Conservation (phyloP, 2,329 filamentous ascomycete genomes). For the Colletotrichum abscissum region DNA sequence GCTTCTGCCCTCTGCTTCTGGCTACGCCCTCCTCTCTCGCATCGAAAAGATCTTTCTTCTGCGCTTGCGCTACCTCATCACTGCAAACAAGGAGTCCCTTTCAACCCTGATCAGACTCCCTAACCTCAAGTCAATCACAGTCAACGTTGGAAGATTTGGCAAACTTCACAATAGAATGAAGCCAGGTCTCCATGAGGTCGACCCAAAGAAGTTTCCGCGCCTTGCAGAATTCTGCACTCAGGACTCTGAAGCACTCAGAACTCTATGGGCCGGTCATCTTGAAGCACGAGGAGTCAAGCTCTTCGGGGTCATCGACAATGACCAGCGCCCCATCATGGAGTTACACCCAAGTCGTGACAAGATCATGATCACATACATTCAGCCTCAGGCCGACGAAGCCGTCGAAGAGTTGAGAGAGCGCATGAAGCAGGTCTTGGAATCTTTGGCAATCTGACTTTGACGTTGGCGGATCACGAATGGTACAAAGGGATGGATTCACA, state of each 20-base stretch:
- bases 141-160: neutral
- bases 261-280: neutral
- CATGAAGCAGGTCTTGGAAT: neutral
- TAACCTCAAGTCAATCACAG: neutral
- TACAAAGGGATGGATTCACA: neutral
- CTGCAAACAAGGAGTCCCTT: neutral
- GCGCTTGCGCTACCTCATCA: neutral
- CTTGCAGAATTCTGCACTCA: neutral
- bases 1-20: neutral
- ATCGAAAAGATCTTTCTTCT: neutral
- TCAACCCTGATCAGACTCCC: neutral
- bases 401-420: neutral
- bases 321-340: neutral
- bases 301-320: neutral
- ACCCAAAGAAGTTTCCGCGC: neutral
- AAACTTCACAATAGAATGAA: neutral
- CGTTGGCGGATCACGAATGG: neutral
- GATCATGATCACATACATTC: neutral
- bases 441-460: neutral
- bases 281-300: neutral
- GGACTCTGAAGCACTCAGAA: neutral
- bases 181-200: neutral
- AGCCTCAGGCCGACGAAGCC: neutral
- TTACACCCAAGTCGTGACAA: neutral
- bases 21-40: neutral